Percentiles rank a stretch among this genome's conserved stretches.
These are phyloP conservation scores for Rhodosporidiobolus sp. DNA, from an alignment of 768 basidiomycete species.

Conservation along the genomic window DNA sequence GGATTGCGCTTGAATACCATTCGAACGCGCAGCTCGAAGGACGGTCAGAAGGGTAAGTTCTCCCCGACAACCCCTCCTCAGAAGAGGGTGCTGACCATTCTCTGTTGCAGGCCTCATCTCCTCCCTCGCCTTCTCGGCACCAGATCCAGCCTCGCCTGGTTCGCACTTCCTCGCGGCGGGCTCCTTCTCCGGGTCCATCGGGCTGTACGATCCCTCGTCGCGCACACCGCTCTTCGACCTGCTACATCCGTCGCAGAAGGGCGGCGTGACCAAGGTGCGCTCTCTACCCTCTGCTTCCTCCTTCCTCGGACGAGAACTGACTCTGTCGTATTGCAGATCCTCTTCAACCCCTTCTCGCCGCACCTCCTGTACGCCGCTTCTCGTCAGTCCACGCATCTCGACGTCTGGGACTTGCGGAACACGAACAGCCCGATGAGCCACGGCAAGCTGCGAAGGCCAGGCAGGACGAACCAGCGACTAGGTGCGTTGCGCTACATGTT, in stretches of 20 bases:
- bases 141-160: slow-evolving; percentile 50
- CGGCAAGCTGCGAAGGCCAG: slow-evolving; percentile 46
- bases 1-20: slow-evolving; percentile 68
- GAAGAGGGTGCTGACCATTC: not conserved
- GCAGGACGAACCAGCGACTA: slow-evolving; percentile 91
- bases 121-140: slow-evolving; percentile 66
- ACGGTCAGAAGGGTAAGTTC: slow-evolving; percentile 75
- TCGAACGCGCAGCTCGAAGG: slow-evolving; percentile 70
- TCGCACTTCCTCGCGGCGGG: slow-evolving; percentile 74
- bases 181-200: slow-evolving; percentile 55
- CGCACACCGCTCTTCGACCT: slow-evolving; percentile 68
- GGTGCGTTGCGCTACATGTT: slow-evolving; percentile 52
- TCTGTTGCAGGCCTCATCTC: slow-evolving; percentile 71
- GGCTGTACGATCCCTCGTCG: slow-evolving; percentile 50
- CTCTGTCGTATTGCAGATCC: slow-evolving; percentile 55
- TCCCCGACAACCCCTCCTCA: not conserved
- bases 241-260: slow-evolving; percentile 58
- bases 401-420: slow-evolving; percentile 76
- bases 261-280: slow-evolving; percentile 43
- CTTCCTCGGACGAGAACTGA: not conserved
- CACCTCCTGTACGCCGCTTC: slow-evolving; percentile 76
- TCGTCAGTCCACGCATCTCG: slow-evolving; percentile 62
- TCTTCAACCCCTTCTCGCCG: slow-evolving; percentile 70
- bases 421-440: slow-evolving; percentile 51
- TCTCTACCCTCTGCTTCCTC: slow-evolving; percentile 53